phyloP scores from a whole-genome alignment of 331 rosid species.

The Quercus phellos region DNA sequence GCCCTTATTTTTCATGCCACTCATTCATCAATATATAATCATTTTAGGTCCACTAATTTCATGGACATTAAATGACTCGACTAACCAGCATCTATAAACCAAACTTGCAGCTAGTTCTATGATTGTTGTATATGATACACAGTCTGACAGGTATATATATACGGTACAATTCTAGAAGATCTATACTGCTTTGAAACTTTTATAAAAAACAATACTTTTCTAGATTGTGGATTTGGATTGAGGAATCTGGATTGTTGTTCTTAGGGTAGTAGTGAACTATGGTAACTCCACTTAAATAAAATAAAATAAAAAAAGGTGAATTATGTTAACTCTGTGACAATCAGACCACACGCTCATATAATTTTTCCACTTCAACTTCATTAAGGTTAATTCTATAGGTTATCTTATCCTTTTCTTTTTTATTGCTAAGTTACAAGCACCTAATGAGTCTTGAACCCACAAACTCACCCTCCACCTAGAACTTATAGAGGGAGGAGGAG shows the following conservation, averaged over 20 bases:
- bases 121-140: background rate
- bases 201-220: no score
- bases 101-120: background rate
- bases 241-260: background rate
- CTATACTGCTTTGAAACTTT: no score
- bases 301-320: background rate
- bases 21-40: background rate
- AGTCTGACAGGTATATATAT: background rate
- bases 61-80: background rate
- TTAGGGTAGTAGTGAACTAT: background rate
- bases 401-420: no score
- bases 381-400: background rate
- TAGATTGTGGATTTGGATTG: background rate
- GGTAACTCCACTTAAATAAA: background rate
- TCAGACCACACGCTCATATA: background rate
- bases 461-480: no score
- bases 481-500: no score
- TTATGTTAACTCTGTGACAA: background rate
- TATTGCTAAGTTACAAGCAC: no score
- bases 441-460: no score
- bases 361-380: background rate
- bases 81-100: background rate
- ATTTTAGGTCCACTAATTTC: background rate
- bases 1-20: background rate
- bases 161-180: background rate